Evolutionary conservation across 495 filamentous ascomycete species (phyloP).

Genomic region (Penicillium herquei): DNA sequence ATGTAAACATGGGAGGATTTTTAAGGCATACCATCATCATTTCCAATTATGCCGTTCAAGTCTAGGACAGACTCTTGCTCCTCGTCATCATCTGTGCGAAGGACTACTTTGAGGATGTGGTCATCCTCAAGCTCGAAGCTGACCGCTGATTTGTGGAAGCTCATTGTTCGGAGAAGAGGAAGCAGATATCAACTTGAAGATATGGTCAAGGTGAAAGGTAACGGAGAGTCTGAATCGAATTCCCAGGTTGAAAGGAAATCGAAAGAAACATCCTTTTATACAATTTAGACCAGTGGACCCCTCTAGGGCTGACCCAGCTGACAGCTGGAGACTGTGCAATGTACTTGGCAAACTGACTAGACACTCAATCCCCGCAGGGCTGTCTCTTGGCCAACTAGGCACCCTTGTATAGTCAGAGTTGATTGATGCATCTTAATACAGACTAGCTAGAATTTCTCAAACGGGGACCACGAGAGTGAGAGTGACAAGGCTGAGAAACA

Average conservation of each 20-base stretch:
- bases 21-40: conserved; percentile 38
- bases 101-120: conserved; percentile 38
- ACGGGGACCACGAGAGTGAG: neutral
- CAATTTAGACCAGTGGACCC: neutral
- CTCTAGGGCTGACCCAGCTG: too few relatives aligned
- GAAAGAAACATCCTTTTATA: neutral
- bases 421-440: too few relatives aligned
- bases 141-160: conserved; percentile 41
- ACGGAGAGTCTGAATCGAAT: too few relatives aligned
- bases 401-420: neutral
- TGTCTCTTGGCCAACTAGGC: neutral
- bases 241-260: too few relatives aligned
- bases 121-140: conserved; percentile 40
- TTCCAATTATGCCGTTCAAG: conserved; percentile 42
- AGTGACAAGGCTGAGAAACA: neutral
- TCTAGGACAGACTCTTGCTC: conserved; percentile 34
- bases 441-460: too few relatives aligned
- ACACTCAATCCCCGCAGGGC: neutral
- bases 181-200: too few relatives aligned
- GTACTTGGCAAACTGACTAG: neutral
- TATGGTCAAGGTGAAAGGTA: too few relatives aligned
- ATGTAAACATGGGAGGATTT: neutral
- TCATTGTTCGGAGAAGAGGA: conserved; percentile 28
- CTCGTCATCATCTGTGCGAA: conserved; percentile 28
- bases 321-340: too few relatives aligned